Base-by-base conservation (phyloP, 768 basidiomycete genomes). In the Trametes elegans region DNA sequence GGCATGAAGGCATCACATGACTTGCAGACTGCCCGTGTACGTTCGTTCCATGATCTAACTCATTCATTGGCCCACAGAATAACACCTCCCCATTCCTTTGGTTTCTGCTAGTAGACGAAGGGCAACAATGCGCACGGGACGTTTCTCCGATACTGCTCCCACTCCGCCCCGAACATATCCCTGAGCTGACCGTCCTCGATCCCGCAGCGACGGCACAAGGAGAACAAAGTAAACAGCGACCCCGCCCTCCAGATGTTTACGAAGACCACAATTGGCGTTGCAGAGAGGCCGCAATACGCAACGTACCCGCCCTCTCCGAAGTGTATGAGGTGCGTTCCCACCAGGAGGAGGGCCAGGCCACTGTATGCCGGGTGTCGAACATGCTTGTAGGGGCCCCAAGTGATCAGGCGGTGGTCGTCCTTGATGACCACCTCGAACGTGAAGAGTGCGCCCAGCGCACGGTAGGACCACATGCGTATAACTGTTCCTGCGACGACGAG, bases 101-200 rank as follows among this genome's bases (percentile, higher is more conserved):
- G 18, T 35, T 35, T 35, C 5, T 35, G 5, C 35, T 53, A 64
- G 21, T 29, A 61, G 5, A 68, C 39, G 21, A 58, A 58, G 0
- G 68, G 68, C 5, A 66, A 5, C 9, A 67, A 39, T 38, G 53
- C 40, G 49, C 55, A 66, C 23, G 28, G 61, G 11, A 66, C 65
- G 8, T 44, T 2, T 26, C 23, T 42, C 19, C 51, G 50, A 35
- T 67, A 69, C n/a, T 14, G 18, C 10, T 63, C 57, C 68, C 68
- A 69, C 21, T 14, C 48, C 38, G 46, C 31, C 2, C 61, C 64
- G 29, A 66, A 66, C 19, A 50, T 55, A n/a, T 49, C 49, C 5
- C 46, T 53, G 31, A 60, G 54, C 59, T 63, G 64, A n/a, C 10
- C 38, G 38, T 65, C 64, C 46, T 66, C 64, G 26, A 59, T 61